Evolutionary conservation across 345 rosid genomes (phyloP).

Genomic region (Clausena lansium): DNA sequence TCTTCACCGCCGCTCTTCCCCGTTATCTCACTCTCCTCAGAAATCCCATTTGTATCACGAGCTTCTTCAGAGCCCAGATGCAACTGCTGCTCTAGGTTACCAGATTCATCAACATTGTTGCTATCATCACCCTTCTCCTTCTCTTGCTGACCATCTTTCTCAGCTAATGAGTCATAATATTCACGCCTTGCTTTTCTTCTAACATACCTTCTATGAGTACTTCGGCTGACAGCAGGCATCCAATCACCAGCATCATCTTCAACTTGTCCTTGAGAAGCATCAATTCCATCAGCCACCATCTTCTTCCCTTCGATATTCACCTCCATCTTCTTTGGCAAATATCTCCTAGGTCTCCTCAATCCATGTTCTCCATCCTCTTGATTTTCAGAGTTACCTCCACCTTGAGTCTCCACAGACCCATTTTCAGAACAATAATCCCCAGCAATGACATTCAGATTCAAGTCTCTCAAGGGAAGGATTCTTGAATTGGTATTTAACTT

Average conservation of each 20-base stretch:
- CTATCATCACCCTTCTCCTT: constrained; percentile 31
- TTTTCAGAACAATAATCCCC: constrained; percentile 40
- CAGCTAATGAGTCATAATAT: constrained; percentile 41
- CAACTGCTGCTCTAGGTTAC: constrained; percentile 18
- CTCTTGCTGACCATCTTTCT: constrained; percentile 59
- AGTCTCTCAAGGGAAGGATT: constrained; percentile 80
- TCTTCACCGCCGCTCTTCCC: constrained; percentile 33
- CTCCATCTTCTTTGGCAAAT: constrained; percentile 58
- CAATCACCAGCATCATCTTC: constrained; percentile 71
- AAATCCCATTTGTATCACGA: constrained; percentile 23
- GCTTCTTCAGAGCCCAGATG: constrained; percentile 22
- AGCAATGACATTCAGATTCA: constrained; percentile 51
- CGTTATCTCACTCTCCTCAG: constrained; percentile 30
- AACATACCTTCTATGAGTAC: constrained; percentile 79
- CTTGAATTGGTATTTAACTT: constrained; percentile 44
- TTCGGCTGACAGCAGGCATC: constrained; percentile 90
- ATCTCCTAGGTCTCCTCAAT: constrained; percentile 41
- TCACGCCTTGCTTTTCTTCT: constrained; percentile 78
- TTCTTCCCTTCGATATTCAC: constrained; percentile 70
- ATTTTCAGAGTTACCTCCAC: constrained; percentile 42
- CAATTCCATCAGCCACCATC: constrained; percentile 86
- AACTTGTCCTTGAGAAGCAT: constrained; percentile 75
- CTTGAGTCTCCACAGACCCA: constrained; percentile 37
- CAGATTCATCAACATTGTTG: constrained; percentile 19
- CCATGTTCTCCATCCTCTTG: constrained; percentile 43